Percentiles rank a stretch among this genome's conserved stretches.
Evolutionary conservation across 2,329 filamentous ascomycete species (phyloP).

Genomic region (Trichoderma oligosporum): DNA sequence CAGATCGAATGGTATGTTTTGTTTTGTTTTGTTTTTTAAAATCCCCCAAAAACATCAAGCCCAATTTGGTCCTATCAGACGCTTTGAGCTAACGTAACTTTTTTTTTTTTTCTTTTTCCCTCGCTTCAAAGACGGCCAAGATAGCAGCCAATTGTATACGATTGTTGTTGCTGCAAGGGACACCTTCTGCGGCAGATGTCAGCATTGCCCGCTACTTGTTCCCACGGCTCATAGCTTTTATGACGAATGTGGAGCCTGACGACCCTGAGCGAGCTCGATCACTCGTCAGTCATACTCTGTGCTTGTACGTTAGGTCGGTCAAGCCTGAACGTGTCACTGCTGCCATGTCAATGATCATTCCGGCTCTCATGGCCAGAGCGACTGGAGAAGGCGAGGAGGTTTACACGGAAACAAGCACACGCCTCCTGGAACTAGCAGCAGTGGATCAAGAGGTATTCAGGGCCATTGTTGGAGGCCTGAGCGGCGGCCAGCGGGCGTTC

Average conservation of each 20-base stretch:
- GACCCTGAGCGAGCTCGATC: constrained; percentile 74
- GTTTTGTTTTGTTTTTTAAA: background rate
- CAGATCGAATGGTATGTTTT: constrained; percentile 65
- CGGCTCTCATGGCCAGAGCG: constrained; percentile 70
- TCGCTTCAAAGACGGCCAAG: constrained; percentile 62
- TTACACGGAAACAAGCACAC: constrained; percentile 69
- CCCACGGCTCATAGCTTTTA: constrained; percentile 71
- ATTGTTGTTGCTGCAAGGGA: constrained; percentile 68
- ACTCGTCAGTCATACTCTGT: constrained; percentile 70
- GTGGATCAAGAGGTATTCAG: constrained; percentile 71
- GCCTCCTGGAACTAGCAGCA: constrained; percentile 77
- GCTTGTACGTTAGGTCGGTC: constrained; percentile 60
- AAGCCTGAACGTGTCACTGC: constrained; percentile 46
- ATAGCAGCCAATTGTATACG: constrained; percentile 88
- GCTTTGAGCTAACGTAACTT: background rate
- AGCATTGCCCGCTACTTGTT: constrained; percentile 71
- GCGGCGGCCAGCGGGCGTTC: constrained; percentile 64
- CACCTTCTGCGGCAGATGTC: constrained; percentile 63
- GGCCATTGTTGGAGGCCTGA: constrained; percentile 67
- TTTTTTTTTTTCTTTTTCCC: background rate
- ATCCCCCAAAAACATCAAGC: background rate
- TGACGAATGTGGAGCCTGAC: constrained; percentile 65
- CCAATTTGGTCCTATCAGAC: background rate
- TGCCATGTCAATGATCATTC: constrained; percentile 73
- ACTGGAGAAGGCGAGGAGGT: constrained; percentile 56